Conservation (phyloP, 2,329 filamentous ascomycete species). For the Sporothrix protearum region DNA sequence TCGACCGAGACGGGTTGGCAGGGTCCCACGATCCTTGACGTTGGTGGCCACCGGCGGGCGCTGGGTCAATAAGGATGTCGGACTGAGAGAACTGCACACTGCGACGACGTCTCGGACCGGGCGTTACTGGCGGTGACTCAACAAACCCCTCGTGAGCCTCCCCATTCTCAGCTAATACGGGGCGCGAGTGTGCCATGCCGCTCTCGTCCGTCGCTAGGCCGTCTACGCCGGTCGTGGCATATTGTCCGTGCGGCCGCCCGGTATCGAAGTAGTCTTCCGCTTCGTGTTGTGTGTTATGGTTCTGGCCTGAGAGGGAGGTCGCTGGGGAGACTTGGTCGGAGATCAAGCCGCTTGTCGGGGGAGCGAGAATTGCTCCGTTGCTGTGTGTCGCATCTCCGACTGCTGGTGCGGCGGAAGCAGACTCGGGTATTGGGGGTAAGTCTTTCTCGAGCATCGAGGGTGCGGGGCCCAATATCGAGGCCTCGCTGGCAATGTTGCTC, state of each 20-base stretch:
- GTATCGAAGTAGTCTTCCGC: conserved; percentile 41
- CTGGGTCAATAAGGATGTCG: conserved; percentile 47
- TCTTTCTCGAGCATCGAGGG: conserved; percentile 25
- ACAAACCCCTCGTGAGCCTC: neutral
- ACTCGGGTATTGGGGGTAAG: conserved; percentile 27
- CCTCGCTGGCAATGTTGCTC: neutral
- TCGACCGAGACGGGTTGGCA: conserved; percentile 56
- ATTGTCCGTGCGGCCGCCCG: conserved; percentile 34
- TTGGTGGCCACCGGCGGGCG: conserved; percentile 8
- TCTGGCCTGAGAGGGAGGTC: conserved; percentile 9
- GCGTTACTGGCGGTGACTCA: conserved; percentile 24
- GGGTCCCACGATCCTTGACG: conserved; percentile 66
- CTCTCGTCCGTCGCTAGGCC: neutral
- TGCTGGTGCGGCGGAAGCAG: neutral
- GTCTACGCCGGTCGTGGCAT: neutral
- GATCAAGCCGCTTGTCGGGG: neutral
- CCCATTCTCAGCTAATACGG: neutral
- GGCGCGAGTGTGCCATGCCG: neutral
- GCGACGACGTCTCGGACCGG: conserved; percentile 43
- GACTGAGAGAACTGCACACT: conserved; percentile 74
- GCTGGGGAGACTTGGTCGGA: conserved; percentile 10
- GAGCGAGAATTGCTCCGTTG: neutral
- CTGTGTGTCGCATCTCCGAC: neutral
- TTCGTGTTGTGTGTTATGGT: conserved; percentile 22
- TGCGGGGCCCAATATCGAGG: neutral